Evolutionary conservation across 257 asterid species (phyloP), one percentile per base, ranked within the genome.

Genomic region (Ehretia macrophylla): DNA sequence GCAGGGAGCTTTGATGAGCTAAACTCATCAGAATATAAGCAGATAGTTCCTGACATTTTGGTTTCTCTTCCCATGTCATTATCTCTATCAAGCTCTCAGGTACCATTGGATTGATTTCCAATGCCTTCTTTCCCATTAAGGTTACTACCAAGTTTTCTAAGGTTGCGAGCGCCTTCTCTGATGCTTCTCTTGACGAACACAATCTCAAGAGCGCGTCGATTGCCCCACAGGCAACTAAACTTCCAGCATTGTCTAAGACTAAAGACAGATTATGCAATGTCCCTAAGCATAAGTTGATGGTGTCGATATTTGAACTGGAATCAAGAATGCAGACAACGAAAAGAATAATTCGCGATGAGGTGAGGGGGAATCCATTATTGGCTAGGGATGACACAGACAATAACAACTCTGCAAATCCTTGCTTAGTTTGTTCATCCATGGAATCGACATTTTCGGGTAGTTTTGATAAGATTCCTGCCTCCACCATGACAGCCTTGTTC

Each of bases 401-500:
- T 38, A 88, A 74, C 49, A 92, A 87, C 17, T 77, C 73, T 48
- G 88, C 81, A 48, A 76, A 70, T 57, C 79, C 95, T 65, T 70
- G 78, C 72, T 64, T 82, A 0, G 67, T 44, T 27, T 71, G 27
- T 77, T 79, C 93, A 9, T 81, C 93, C 22, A 73, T 53, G 9
- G 19, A 58, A 39, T 51, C 74, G 37, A 78, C 72, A 18, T 27
- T 27, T 27, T 51, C 50, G 0, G 98, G 92, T 72, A 92, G 45
- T 66, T 59, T 81, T 23, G 88, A 73, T 18, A 88, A 55, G 62
- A 92, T 74, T 68, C 98, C 95, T 40, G 97, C 83, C 66, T 88
- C 97, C 67, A 92, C 85, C 84, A 92, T 86, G 17, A 78, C 72
- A 74, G 84, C 84, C 79, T 86, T 92, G 94, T 84, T 92, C 75